These are phyloP conservation scores for Phytophthora pisi DNA, from an alignment of 352 stramenopile species.

Conservation along the genomic window DNA sequence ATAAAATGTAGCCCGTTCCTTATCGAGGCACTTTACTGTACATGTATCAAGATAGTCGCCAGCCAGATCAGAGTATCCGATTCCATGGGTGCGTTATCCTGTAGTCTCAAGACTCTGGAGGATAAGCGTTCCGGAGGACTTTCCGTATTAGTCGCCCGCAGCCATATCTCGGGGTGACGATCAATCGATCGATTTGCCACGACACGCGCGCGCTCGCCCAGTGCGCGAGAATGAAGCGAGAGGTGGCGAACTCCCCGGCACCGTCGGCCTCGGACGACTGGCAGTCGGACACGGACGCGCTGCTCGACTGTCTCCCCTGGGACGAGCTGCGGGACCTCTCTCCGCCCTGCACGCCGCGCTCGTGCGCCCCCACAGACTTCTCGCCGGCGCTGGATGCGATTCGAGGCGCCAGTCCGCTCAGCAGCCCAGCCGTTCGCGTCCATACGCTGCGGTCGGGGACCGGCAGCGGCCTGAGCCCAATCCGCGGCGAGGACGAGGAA, in stretches of 20 bases:
- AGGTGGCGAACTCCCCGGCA: background rate
- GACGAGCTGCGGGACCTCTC: constrained; percentile 19
- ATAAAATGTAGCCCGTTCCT: too few relatives aligned
- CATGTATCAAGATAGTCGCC: too few relatives aligned
- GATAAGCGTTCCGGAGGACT: background rate
- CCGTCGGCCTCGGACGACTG: constrained; percentile 1
- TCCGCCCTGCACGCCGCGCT: constrained; percentile 1
- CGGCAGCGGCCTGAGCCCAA: constrained; percentile 9
- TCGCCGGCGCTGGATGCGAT: constrained; percentile 13
- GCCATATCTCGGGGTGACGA: constrained; percentile 5
- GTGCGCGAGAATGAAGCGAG: constrained; percentile 17
- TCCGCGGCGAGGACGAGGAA: constrained; percentile 20
- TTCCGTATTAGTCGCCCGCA: background rate
- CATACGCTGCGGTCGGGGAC: constrained; percentile 9
- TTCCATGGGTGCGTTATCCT: background rate
- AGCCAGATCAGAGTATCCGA: too few relatives aligned
- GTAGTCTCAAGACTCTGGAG: too few relatives aligned
- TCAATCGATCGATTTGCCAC: too few relatives aligned
- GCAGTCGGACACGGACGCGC: constrained; percentile 11
- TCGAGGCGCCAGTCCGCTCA: constrained; percentile 20
- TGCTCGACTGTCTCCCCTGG: constrained; percentile 24
- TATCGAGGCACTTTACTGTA: too few relatives aligned
- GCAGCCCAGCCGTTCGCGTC: constrained; percentile 13
- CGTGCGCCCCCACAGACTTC: background rate
- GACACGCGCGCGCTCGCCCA: background rate